phyloP scores from a whole-genome alignment of 805 yeast species.

The Cyberlindnera nakhonratchasimensis region DNA sequence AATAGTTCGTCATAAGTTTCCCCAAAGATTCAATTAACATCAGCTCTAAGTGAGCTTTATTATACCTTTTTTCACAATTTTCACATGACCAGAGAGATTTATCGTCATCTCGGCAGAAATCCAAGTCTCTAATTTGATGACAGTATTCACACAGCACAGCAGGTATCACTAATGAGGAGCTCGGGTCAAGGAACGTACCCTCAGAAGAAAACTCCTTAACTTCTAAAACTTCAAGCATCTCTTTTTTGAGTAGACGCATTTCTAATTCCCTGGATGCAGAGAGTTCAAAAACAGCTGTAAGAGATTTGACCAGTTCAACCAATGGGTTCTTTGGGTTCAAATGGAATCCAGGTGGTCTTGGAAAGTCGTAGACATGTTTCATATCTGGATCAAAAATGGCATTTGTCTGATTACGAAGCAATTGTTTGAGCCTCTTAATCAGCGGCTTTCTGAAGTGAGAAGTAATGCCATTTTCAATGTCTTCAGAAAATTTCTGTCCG shows the following conservation, averaged over 20 bases:
- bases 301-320: conserved; percentile 70
- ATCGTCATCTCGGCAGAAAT: conserved; percentile 70
- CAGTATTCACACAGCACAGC: conserved; percentile 80
- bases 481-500: conserved; percentile 31
- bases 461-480: conserved; percentile 45
- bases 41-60: conserved; percentile 75
- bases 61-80: conserved; percentile 61
- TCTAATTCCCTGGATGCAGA: conserved; percentile 66
- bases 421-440: conserved; percentile 58
- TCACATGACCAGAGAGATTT: conserved; percentile 52
- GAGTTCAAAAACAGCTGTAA: conserved; percentile 69
- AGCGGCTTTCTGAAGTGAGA: conserved; percentile 60
- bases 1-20: conserved; percentile 53
- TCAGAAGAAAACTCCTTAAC: conserved; percentile 80
- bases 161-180: conserved; percentile 61
- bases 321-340: conserved; percentile 62
- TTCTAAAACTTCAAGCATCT: conserved; percentile 68
- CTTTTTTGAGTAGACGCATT: conserved; percentile 69
- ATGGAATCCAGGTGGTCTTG: conserved; percentile 73
- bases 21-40: conserved; percentile 63
- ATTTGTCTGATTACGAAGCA: conserved; percentile 69
- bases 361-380: conserved; percentile 65
- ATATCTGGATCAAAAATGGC: conserved; percentile 64
- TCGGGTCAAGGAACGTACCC: conserved; percentile 71
- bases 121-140: conserved; percentile 68